Percentiles rank a stretch among this genome's conserved stretches.
Conservation (phyloP, 163 green algal species). For the Scenedesmus sp. region DNA sequence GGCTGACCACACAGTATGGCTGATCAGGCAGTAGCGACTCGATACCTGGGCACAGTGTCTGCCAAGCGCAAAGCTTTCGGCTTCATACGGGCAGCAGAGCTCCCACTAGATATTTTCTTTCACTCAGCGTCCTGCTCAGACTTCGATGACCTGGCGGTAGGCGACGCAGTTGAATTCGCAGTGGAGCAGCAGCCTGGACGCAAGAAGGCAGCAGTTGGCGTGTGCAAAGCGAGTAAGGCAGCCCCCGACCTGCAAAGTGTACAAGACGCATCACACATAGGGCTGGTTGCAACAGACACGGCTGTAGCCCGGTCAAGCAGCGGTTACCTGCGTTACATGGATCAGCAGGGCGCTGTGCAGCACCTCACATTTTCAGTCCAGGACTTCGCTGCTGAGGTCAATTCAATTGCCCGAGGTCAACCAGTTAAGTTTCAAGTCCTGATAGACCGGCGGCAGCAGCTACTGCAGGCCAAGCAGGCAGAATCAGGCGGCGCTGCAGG, state of each 20-base stretch:
- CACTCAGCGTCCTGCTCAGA: neutral
- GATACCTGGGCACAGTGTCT: neutral
- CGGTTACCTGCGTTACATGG: conserved; percentile 15
- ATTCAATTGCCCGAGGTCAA: neutral
- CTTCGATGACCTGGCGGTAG: neutral
- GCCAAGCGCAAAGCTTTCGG: conserved; percentile 18
- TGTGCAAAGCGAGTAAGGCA: neutral
- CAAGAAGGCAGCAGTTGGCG: conserved; percentile 2
- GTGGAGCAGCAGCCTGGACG: neutral
- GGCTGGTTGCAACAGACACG: neutral
- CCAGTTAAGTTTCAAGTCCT: conserved; percentile 8
- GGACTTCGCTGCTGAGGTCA: neutral
- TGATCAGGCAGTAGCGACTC: neutral
- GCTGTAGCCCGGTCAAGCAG: neutral
- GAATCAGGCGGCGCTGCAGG: neutral
- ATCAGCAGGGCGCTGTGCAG: conserved; percentile 20
- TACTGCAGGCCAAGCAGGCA: neutral
- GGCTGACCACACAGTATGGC: neutral
- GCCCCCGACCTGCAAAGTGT: neutral
- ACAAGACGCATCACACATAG: neutral
- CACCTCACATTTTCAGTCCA: conserved; percentile 20
- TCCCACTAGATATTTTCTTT: conserved; percentile 26
- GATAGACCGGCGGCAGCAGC: neutral
- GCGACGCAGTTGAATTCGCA: conserved; percentile 23
- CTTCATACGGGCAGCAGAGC: conserved; percentile 3